phyloP scores from a whole-genome alignment of 148 eudicot species.

The Drosera capensis region DNA sequence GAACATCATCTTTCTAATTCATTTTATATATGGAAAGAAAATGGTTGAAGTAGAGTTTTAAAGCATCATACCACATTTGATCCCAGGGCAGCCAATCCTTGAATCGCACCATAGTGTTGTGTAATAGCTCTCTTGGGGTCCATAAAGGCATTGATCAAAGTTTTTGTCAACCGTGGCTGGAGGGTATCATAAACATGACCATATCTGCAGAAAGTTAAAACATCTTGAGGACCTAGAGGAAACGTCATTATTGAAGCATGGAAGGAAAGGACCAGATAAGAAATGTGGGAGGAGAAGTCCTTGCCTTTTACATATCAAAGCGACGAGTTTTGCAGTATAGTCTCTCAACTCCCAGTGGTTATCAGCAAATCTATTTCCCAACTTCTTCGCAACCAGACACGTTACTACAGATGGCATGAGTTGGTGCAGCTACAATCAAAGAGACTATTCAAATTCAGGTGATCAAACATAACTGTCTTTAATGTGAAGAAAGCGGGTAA shows the following conservation, averaged over 20 bases:
- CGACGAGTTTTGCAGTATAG: constrained; percentile 58
- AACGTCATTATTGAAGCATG: not conserved
- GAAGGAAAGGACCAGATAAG: not conserved
- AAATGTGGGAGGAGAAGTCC: not conserved
- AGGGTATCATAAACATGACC: constrained; percentile 56
- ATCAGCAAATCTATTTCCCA: constrained; percentile 58
- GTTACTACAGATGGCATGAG: constrained; percentile 70
- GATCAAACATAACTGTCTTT: not conserved
- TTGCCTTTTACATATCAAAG: constrained; percentile 68
- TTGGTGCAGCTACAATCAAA: constrained; percentile 58
- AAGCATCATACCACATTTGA: constrained; percentile 69
- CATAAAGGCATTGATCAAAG: constrained; percentile 56
- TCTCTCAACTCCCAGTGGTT: constrained; percentile 73
- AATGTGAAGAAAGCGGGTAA: too few species aligned
- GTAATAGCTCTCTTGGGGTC: constrained; percentile 63
- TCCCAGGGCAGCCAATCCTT: constrained; percentile 69
- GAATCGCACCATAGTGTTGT: constrained; percentile 78
- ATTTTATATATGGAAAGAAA: too few species aligned
- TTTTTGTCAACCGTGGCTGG: constrained; percentile 66
- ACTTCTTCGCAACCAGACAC: constrained; percentile 56
- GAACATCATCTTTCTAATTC: too few species aligned
- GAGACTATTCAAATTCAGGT: constrained; percentile 3
- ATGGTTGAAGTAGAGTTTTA: too few species aligned
- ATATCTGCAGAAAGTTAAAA: constrained; percentile 26
- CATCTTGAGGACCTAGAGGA: too few species aligned